Evolutionary conservation across 2,329 filamentous ascomycete genomes (phyloP).

Genomic region (Orbilia javanica): DNA sequence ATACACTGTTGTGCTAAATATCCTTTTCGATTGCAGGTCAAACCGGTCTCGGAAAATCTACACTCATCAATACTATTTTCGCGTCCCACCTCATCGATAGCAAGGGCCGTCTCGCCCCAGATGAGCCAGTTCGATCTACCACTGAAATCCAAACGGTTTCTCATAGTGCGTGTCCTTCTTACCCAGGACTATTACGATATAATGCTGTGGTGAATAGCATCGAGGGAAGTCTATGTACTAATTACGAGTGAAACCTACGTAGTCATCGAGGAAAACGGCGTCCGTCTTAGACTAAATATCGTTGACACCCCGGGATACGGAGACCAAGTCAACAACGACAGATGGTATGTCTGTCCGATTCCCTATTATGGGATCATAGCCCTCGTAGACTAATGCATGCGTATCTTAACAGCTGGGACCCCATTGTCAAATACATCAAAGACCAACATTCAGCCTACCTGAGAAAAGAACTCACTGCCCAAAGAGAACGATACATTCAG

Average conservation of each 20-base stretch:
- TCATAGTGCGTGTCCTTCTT: slow-evolving; percentile 72
- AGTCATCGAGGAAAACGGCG: slow-evolving; percentile 98
- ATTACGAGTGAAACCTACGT: slow-evolving; percentile 6
- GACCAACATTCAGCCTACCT: slow-evolving; percentile 99
- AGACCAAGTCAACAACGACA: slow-evolving; percentile 99
- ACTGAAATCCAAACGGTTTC: slow-evolving; percentile 98
- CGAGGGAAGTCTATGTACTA: background rate
- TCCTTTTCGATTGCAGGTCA: slow-evolving; percentile 75
- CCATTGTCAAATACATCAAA: slow-evolving; percentile 99
- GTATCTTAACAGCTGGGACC: slow-evolving; percentile 79
- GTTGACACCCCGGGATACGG: slow-evolving; percentile 98
- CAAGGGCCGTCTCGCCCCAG: slow-evolving; percentile 91
- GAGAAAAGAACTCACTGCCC: slow-evolving; percentile 98
- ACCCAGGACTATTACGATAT: background rate
- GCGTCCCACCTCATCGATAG: slow-evolving; percentile 99
- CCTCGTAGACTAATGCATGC: slow-evolving; percentile 20
- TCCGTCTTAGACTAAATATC: slow-evolving; percentile 96
- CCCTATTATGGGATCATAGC: background rate
- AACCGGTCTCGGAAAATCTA: slow-evolving; percentile 98
- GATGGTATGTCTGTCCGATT: slow-evolving; percentile 72
- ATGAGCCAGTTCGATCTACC: slow-evolving; percentile 92
- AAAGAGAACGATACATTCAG: slow-evolving; percentile 98
- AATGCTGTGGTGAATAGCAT: no score
- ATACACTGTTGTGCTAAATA: background rate
- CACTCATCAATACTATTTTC: slow-evolving; percentile 99